These are phyloP conservation scores for Colletotrichum tamarilloi DNA, from an alignment of 2,329 filamentous ascomycete species.

Conservation along the genomic window DNA sequence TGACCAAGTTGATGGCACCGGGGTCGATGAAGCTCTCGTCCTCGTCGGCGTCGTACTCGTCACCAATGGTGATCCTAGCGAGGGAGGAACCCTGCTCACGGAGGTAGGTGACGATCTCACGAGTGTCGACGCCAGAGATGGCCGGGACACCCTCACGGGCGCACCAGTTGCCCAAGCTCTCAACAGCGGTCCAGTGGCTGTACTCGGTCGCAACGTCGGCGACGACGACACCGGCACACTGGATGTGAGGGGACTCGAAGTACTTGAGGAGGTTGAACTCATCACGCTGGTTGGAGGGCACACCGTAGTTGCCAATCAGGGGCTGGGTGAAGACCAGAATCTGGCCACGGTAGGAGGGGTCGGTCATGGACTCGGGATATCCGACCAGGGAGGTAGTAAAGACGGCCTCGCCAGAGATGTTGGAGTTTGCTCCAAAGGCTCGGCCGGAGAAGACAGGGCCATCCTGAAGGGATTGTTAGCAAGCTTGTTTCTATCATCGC, in stretches of 20 bases:
- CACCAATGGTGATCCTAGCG: constrained; percentile 92
- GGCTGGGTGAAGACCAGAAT: constrained; percentile 99
- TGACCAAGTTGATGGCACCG: constrained; percentile 95
- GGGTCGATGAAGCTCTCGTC: constrained; percentile 97
- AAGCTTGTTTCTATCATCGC: not conserved
- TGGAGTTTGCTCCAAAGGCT: constrained; percentile 95
- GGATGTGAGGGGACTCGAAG: constrained; percentile 98
- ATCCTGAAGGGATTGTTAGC: constrained; percentile 65
- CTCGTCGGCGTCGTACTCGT: constrained; percentile 98
- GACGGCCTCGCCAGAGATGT: constrained; percentile 97
- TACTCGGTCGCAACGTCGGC: constrained; percentile 94
- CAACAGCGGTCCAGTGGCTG: constrained; percentile 98
- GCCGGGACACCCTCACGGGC: constrained; percentile 94
- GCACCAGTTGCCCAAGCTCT: constrained; percentile 94
- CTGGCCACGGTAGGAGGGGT: constrained; percentile 90
- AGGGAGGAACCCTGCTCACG: constrained; percentile 97
- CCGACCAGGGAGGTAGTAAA: constrained; percentile 98
- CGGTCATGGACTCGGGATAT: constrained; percentile 95
- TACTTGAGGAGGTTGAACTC: constrained; percentile 93
- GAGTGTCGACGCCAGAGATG: constrained; percentile 96
- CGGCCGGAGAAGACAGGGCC: constrained; percentile 96
- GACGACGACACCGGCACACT: constrained; percentile 95
- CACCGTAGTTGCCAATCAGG: constrained; percentile 97
- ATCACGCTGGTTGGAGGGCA: constrained; percentile 87
- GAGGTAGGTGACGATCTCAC: constrained; percentile 94